Conservation (phyloP, 2,329 filamentous ascomycete genomes). For the Trichophyton schoenleinii region DNA sequence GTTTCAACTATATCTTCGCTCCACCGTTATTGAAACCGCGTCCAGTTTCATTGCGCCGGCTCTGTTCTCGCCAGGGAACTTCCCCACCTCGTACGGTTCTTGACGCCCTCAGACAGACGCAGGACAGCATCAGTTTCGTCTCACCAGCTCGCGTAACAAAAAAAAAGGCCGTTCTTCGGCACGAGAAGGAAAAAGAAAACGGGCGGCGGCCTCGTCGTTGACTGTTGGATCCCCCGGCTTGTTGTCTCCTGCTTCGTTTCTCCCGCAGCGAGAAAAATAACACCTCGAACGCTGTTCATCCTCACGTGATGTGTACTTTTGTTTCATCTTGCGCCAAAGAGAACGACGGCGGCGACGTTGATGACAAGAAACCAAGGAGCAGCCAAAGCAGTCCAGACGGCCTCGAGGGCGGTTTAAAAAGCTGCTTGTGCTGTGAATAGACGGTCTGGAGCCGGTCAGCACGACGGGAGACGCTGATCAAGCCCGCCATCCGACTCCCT, state of each 20-base stretch:
- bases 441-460: not conserved
- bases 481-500: too few species aligned
- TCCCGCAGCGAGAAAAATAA: not conserved
- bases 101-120: not conserved
- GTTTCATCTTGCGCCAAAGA: constrained; percentile 3
- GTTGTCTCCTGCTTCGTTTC: not conserved
- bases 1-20: not conserved
- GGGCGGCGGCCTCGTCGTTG: too few species aligned
- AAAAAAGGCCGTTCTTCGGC: not conserved
- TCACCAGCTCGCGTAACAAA: not conserved
- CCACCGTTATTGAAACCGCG: not conserved
- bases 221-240: not conserved
- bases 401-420: not conserved
- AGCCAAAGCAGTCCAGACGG: not conserved
- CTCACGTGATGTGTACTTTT: not conserved
- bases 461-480: too few species aligned
- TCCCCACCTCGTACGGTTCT: not conserved
- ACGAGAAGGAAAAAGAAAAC: not conserved
- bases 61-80: not conserved
- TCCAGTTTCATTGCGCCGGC: not conserved
- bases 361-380: not conserved
- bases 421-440: not conserved
- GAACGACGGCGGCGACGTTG: not conserved
- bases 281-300: not conserved
- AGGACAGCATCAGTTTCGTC: not conserved